Conservation (phyloP, 31 red algal species). For the Endocladia muricata region DNA sequence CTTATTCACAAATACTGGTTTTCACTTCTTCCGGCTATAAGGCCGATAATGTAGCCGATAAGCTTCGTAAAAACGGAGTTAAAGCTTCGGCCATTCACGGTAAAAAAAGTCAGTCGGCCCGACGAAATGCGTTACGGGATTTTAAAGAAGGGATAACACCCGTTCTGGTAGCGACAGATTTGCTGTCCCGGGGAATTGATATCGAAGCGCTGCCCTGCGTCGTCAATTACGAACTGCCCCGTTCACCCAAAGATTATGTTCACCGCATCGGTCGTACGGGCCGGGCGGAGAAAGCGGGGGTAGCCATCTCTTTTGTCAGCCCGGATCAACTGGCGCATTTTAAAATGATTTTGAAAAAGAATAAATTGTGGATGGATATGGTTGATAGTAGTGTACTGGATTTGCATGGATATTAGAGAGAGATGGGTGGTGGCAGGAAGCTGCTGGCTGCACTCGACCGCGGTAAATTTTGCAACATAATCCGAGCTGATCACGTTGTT, state of each 20-base stretch:
- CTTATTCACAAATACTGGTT: slow-evolving; percentile 2
- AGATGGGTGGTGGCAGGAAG: too few relatives aligned
- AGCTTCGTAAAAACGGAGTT: slow-evolving; percentile 10
- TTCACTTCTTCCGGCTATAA: slow-evolving; percentile 16
- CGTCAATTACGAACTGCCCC: slow-evolving; percentile 77
- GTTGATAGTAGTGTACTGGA: too few relatives aligned
- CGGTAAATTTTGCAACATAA: too few relatives aligned
- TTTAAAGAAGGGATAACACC: slow-evolving; percentile 55
- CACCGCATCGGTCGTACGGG: slow-evolving; percentile 85
- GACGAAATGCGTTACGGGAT: slow-evolving; percentile 34
- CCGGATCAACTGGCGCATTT: slow-evolving; percentile 58
- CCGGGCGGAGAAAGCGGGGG: slow-evolving; percentile 66
- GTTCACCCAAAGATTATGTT: slow-evolving; percentile 75
- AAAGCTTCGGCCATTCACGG: slow-evolving; percentile 4
- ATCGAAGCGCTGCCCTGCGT: slow-evolving; percentile 63
- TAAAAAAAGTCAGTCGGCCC: slow-evolving; percentile 5
- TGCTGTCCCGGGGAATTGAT: slow-evolving; percentile 89
- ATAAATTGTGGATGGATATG: too few relatives aligned
- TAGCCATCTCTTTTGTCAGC: slow-evolving; percentile 61
- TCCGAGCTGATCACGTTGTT: too few relatives aligned
- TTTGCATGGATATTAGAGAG: too few relatives aligned
- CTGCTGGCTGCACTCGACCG: too few relatives aligned
- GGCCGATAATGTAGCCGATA: slow-evolving; percentile 3
- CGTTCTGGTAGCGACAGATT: slow-evolving; percentile 83
- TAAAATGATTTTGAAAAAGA: too few relatives aligned